These are phyloP conservation scores for Pyricularia pennisetigena DNA, from an alignment of 2,329 filamentous ascomycete species.

Conservation along the genomic window DNA sequence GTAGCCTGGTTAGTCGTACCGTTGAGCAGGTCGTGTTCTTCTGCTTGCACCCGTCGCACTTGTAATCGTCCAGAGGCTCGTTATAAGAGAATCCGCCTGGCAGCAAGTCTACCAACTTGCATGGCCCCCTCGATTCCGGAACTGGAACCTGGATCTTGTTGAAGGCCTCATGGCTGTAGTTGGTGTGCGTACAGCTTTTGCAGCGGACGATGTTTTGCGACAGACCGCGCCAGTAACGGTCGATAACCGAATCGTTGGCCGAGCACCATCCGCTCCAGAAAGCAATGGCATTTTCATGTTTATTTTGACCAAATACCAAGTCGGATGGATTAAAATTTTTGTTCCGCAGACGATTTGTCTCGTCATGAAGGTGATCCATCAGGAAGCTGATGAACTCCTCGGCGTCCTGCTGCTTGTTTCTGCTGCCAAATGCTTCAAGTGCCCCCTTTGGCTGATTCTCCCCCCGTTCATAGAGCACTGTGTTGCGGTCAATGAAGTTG, in stretches of 20 bases:
- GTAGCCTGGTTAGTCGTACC: slow-evolving; percentile 66
- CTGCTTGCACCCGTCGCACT: slow-evolving; percentile 66
- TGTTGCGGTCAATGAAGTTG: slow-evolving; percentile 45
- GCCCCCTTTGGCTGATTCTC: background rate
- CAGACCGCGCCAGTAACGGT: slow-evolving; percentile 70
- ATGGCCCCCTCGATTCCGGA: slow-evolving; percentile 12
- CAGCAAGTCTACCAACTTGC: background rate
- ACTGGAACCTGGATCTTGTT: slow-evolving; percentile 45
- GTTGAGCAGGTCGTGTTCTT: slow-evolving; percentile 59
- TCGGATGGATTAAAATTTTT: slow-evolving; percentile 7
- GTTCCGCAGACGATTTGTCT: slow-evolving; percentile 59
- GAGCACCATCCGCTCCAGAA: slow-evolving; percentile 67
- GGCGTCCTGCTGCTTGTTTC: slow-evolving; percentile 69
- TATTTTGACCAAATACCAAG: background rate
- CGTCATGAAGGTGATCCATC: slow-evolving; percentile 72
- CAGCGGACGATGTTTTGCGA: slow-evolving; percentile 65
- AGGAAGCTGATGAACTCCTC: slow-evolving; percentile 84
- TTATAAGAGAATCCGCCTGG: slow-evolving; percentile 17
- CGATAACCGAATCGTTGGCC: slow-evolving; percentile 65
- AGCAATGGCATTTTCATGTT: slow-evolving; percentile 21
- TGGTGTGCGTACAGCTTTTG: slow-evolving; percentile 42
- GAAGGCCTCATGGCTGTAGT: slow-evolving; percentile 31
- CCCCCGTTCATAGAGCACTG: slow-evolving; percentile 5
- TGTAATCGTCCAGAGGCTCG: slow-evolving; percentile 53
- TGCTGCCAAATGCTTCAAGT: slow-evolving; percentile 10